A percentile compares a stretch with the other conserved stretches of the same genome.
Evolutionary conservation across 192 early-diverging fungal genomes (phyloP).

Genomic region (Umbelopsis sp.): DNA sequence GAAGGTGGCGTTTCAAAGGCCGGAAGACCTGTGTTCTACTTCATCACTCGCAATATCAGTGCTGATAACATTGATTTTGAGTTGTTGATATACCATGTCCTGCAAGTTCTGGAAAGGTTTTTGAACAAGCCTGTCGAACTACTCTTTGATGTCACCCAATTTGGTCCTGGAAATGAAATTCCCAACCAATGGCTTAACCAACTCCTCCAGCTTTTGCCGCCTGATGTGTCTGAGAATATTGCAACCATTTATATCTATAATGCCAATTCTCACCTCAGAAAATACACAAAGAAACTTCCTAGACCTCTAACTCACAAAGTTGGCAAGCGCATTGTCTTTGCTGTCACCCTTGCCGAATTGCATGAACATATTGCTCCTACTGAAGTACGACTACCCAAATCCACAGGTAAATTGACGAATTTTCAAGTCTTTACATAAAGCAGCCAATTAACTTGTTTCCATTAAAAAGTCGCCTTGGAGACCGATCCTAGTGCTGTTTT

Average conservation of each 20-base stretch:
- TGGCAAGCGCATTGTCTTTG: conserved; percentile 70
- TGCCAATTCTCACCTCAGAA: conserved; percentile 76
- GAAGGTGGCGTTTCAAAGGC: conserved; percentile 78
- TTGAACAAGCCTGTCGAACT: conserved; percentile 76
- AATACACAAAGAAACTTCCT: conserved; percentile 64
- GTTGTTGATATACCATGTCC: conserved; percentile 73
- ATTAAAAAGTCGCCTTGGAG: conserved; percentile 64
- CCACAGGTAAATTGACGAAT: conserved; percentile 48
- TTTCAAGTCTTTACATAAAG: not conserved
- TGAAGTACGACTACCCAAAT: conserved; percentile 79
- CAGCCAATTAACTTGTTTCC: not conserved
- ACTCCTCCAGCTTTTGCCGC: conserved; percentile 75
- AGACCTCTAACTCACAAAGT: conserved; percentile 55
- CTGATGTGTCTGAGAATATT: conserved; percentile 64
- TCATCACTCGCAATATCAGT: conserved; percentile 76
- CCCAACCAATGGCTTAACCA: conserved; percentile 74
- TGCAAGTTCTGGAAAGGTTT: conserved; percentile 71
- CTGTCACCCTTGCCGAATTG: conserved; percentile 68
- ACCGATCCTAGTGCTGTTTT: conserved; percentile 66
- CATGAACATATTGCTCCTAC: conserved; percentile 71
- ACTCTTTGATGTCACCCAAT: conserved; percentile 82
- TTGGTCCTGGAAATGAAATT: conserved; percentile 80
- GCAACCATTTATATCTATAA: conserved; percentile 80
- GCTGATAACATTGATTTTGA: conserved; percentile 85
- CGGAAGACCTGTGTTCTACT: conserved; percentile 81